These are phyloP conservation scores for Hygrophila difformis DNA, from an alignment of 257 asterid genomes.

Conservation along the genomic window DNA sequence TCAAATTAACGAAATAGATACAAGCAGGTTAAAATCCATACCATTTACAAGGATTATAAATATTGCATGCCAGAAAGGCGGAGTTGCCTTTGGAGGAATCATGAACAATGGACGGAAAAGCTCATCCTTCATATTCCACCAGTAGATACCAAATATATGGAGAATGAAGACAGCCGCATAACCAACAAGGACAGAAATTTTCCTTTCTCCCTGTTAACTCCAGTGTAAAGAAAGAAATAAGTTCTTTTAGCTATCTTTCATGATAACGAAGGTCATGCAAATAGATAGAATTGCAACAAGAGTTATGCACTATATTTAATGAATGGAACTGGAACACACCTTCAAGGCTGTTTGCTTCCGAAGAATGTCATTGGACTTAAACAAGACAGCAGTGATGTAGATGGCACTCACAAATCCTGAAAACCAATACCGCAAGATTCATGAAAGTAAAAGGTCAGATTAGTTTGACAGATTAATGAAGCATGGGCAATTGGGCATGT, in stretches of 20 bases:
- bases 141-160: constrained; percentile 56
- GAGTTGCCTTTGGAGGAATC: constrained; percentile 75
- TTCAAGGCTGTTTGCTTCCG: constrained; percentile 83
- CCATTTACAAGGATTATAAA: constrained; percentile 73
- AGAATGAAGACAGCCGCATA: constrained; percentile 48
- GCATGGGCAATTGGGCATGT: neutral
- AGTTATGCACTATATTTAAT: constrained; percentile 2
- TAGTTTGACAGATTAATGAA: neutral
- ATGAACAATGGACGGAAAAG: constrained; percentile 49
- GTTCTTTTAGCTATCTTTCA: neutral
- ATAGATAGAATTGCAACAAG: neutral
- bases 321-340: constrained; percentile 28
- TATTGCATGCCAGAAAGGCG: constrained; percentile 84
- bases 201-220: constrained; percentile 72
- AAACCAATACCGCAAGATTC: constrained; percentile 6
- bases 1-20: too few relatives aligned
- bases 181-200: constrained; percentile 43
- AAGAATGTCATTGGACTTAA: constrained; percentile 73
- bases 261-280: neutral
- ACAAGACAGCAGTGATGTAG: constrained; percentile 60
- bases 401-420: constrained; percentile 63
- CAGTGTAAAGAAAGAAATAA: neutral
- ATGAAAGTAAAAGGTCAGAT: constrained; percentile 7
- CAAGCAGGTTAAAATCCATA: constrained; percentile 19
- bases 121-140: constrained; percentile 64